These are phyloP conservation scores for Apiospora sp. DNA, from an alignment of 2,329 filamentous ascomycete genomes.

Conservation along the genomic window DNA sequence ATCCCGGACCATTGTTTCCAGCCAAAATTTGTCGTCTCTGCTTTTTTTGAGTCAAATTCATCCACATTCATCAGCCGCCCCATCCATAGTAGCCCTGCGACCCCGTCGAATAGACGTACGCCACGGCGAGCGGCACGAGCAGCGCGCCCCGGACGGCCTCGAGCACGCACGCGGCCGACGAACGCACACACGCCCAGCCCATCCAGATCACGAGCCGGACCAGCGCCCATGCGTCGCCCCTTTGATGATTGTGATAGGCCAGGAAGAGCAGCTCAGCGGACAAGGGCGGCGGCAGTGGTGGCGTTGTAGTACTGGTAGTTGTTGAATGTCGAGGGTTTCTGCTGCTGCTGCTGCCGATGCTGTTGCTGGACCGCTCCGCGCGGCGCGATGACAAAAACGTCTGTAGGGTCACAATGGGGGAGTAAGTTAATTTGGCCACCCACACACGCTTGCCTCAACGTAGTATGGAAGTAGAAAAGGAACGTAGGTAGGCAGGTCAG, in stretches of 20 bases:
- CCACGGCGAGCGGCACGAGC: background rate
- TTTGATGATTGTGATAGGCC: background rate
- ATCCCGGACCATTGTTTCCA: background rate
- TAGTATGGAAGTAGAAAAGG: background rate
- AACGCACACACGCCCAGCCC: background rate
- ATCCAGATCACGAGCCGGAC: background rate
- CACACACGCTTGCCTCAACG: background rate
- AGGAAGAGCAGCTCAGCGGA: background rate
- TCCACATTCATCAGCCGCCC: background rate
- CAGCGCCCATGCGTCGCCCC: background rate
- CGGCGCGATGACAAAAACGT: background rate
- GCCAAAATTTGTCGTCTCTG: too few species aligned
- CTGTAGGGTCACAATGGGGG: background rate
- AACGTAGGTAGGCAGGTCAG: background rate
- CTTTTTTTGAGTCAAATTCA: background rate
- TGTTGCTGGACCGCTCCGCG: constrained; percentile 1
- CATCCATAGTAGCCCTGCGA: background rate
- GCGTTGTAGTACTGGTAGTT: background rate
- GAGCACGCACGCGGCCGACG: background rate
- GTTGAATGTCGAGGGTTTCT: background rate
- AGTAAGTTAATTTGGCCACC: background rate
- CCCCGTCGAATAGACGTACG: background rate
- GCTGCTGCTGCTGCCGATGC: background rate
- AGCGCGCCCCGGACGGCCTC: background rate
- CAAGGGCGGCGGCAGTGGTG: background rate